Evolutionary conservation across 768 basidiomycete species (phyloP).

Genomic region (Russula sp.): DNA sequence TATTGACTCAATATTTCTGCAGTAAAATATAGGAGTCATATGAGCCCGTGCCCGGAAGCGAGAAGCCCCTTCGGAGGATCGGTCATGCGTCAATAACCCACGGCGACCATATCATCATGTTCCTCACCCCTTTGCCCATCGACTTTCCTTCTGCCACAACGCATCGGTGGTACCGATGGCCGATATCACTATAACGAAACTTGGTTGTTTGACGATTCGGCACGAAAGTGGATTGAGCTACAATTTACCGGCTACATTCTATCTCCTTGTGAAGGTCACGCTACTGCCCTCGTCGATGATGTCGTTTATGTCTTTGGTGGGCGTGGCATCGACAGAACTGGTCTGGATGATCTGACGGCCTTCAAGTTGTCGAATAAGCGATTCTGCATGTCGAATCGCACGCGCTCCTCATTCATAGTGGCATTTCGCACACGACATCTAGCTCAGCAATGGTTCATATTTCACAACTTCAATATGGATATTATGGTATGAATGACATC

Average conservation of each 20-base stretch:
- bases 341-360: conserved; percentile 89
- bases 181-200: conserved; percentile 99
- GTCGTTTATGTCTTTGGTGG: conserved; percentile 98
- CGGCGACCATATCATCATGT: conserved; percentile 49
- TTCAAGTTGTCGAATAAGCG: conserved; percentile 95
- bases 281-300: conserved; percentile 93
- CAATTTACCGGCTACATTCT: conserved; percentile 97
- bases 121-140: conserved; percentile 26
- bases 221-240: conserved; percentile 84
- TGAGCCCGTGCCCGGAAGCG: conserved; percentile 54
- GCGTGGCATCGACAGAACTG: conserved; percentile 94
- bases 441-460: conserved; percentile 99
- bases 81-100: conserved; percentile 87
- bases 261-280: conserved; percentile 94
- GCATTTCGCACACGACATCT: conserved; percentile 23
- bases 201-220: conserved; percentile 86
- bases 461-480: too few relatives aligned
- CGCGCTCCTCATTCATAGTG: background rate
- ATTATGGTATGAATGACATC: too few relatives aligned
- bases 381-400: background rate
- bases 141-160: conserved; percentile 7
- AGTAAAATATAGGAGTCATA: conserved; percentile 87
- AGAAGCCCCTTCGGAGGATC: conserved; percentile 76
- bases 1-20: conserved; percentile 20
- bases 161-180: conserved; percentile 96